phyloP scores from a whole-genome alignment of 1,284 basidiomycete species.

The Ustilago trichophora region DNA sequence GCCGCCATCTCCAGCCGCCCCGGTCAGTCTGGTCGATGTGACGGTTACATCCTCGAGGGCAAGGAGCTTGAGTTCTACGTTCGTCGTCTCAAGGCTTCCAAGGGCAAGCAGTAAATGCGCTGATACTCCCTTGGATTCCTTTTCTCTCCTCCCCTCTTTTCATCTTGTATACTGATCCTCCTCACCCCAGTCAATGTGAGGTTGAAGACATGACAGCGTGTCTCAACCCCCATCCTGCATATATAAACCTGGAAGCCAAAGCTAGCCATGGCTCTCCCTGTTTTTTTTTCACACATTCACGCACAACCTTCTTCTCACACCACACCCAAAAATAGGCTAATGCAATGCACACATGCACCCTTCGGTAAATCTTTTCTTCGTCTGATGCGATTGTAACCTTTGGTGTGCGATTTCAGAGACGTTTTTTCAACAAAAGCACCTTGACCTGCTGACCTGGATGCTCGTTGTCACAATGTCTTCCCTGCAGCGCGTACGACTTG shows the following conservation, averaged over 20 bases:
- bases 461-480: too few species aligned
- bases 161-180: constrained; percentile 1
- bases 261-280: too few species aligned
- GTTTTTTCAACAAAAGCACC: too few species aligned
- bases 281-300: too few species aligned
- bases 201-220: too few species aligned
- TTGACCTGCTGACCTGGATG: too few species aligned
- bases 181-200: too few species aligned
- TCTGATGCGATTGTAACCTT: neutral
- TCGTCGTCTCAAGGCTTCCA: constrained; percentile 59
- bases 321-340: constrained; percentile 7
- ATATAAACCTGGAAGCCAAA: too few species aligned
- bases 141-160: neutral
- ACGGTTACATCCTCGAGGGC: constrained; percentile 67
- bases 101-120: constrained; percentile 55
- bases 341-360: constrained; percentile 5
- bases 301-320: too few species aligned
- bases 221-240: too few species aligned
- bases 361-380: neutral
- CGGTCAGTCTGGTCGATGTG: constrained; percentile 63
- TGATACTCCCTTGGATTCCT: too few species aligned
- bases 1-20: constrained; percentile 64
- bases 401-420: neutral
- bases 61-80: constrained; percentile 66
- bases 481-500: too few species aligned